Evolutionary conservation across 192 early-diverging fungal species (phyloP).

Genomic region (Coemansia sp.): DNA sequence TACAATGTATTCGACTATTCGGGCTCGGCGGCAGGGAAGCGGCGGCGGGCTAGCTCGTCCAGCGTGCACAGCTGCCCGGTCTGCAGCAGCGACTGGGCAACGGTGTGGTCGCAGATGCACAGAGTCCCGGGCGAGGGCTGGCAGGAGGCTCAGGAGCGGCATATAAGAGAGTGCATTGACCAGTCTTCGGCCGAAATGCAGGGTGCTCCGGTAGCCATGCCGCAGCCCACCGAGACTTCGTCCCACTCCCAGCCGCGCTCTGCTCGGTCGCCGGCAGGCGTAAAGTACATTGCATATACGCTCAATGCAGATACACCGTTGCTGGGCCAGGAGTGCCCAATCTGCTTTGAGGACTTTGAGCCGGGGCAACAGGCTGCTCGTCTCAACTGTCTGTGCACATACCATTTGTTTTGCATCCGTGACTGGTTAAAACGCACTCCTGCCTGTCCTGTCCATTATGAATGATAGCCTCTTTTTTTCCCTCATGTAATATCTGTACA

Average conservation of each 20-base stretch:
- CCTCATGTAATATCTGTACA: too few species aligned
- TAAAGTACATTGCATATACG: conserved; percentile 56
- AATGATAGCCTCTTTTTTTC: conserved; percentile 22
- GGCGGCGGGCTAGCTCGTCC: conserved; percentile 23
- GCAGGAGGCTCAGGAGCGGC: conserved; percentile 53
- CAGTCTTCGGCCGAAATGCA: conserved; percentile 44
- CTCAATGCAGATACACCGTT: conserved; percentile 59
- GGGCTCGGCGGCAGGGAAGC: neutral
- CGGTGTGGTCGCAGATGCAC: conserved; percentile 30
- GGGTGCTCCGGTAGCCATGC: conserved; percentile 9
- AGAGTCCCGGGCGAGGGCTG: conserved; percentile 46
- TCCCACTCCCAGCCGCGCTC: neutral
- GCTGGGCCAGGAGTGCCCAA: conserved; percentile 81
- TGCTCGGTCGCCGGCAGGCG: conserved; percentile 31
- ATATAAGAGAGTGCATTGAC: conserved; percentile 42
- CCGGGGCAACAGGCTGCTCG: conserved; percentile 74
- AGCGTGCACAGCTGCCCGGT: conserved; percentile 44
- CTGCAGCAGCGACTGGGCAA: conserved; percentile 39
- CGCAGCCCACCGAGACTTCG: neutral
- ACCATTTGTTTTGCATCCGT: conserved; percentile 79
- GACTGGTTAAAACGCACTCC: conserved; percentile 74
- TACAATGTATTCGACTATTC: conserved; percentile 28
- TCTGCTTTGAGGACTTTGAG: conserved; percentile 93
- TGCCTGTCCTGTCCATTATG: conserved; percentile 82
- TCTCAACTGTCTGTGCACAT: conserved; percentile 86